Base-by-base conservation (phyloP, 257 asterid genomes). In the Nicotiana noctiflora region DNA sequence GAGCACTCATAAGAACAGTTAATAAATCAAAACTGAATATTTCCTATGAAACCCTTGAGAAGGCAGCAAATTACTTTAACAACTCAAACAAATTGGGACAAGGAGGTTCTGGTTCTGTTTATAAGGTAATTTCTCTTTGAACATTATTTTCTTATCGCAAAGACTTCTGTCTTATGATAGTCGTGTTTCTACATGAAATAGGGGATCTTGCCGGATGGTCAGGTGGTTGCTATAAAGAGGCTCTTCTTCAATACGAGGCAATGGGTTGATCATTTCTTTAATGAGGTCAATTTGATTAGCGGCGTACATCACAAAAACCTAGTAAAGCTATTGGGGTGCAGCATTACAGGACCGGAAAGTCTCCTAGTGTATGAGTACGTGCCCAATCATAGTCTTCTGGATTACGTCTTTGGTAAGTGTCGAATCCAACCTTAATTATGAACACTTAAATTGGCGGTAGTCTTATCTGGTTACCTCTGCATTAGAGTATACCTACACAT, bases 331-430 rank as follows among this genome's bases (percentile, higher is more conserved):
- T 84, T 90, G 80, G 97, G 97, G 5, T 93, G 94, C 90, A 91
- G 98, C 90, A 87, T 92, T 76, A 89, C 95, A 31, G 98, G 97
- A 56, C 98, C 98, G 1, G 98, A 91, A 84, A 91, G 97, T 61
- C 91, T 93, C 57, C 95, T 93, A 7, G 97, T 91, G 51, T 93
- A 92, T 17, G 98, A 89, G 70, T 93, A 84, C 0, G 88, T 89
- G 61, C 86, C 98, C n/a, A 93, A 92, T 70, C 91, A 88, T 60
- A 93, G 97, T 88, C 93, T 93, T 64, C 92, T 86, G 14, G 92
- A 91, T 46, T 88, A 88, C 67, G 81, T 91, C 15, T 88, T 86
- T 5, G 96, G 97, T 93, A 70, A 37, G 75, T 79, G 52, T 82
- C 83, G 40, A 10, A 29, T 21, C 85, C 85, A 40, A 59, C 59